Percentiles rank a stretch among this genome's conserved stretches.
Evolutionary conservation across 306 rosid species (phyloP).

Genomic region (Pyrus bretschneideri): DNA sequence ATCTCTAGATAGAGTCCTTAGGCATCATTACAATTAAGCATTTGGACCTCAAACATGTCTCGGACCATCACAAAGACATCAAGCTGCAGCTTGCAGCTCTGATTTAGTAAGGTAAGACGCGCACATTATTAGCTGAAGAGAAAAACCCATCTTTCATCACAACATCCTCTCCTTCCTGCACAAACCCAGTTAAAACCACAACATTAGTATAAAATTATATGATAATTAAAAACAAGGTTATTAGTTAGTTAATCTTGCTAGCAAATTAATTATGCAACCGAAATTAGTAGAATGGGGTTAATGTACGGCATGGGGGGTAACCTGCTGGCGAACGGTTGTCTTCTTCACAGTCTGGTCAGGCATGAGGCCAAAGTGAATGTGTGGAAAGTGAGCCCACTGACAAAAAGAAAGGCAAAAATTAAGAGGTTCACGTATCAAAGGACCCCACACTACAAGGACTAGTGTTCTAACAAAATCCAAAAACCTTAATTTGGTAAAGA

Average conservation of each 20-base stretch:
- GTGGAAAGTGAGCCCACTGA: constrained; percentile 60
- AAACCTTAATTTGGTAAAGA: constrained; percentile 25
- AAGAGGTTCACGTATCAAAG: constrained; percentile 10
- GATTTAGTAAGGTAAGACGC: constrained; percentile 33
- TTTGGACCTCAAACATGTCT: background rate
- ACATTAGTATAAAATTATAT: background rate
- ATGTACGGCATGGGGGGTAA: background rate
- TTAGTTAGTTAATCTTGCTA: background rate
- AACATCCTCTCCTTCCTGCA: constrained; percentile 44
- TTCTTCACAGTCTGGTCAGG: constrained; percentile 47
- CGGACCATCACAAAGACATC: background rate
- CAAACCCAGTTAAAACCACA: background rate
- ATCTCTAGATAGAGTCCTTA: background rate
- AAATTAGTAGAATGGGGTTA: background rate
- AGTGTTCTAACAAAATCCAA: background rate
- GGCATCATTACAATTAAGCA: background rate
- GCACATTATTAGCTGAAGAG: constrained; percentile 35
- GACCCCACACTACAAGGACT: background rate
- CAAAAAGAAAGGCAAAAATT: constrained; percentile 2
- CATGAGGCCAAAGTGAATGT: constrained; percentile 59
- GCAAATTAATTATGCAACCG: too few species aligned
- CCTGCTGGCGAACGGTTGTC: constrained; percentile 54
- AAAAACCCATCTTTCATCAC: constrained; percentile 49
- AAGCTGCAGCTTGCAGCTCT: background rate
- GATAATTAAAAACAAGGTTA: background rate